These are phyloP conservation scores for Fusarium zealandicum DNA, from an alignment of 2,329 filamentous ascomycete genomes.

Conservation along the genomic window DNA sequence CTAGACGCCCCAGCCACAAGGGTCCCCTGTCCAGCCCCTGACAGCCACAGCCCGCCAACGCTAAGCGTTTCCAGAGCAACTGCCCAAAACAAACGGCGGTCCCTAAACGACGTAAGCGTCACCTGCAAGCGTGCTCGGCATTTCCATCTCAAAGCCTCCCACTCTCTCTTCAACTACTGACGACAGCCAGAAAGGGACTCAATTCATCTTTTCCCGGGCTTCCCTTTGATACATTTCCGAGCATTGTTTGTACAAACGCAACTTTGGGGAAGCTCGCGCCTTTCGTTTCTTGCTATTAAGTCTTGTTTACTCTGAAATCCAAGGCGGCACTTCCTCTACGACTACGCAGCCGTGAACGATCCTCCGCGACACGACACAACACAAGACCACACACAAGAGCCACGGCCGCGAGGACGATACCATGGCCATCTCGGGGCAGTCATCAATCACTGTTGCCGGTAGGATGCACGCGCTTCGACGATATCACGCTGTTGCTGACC, in stretches of 20 bases:
- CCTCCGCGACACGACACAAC: constrained; percentile 1
- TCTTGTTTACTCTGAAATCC: constrained; percentile 33
- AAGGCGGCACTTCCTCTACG: not conserved
- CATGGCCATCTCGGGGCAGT: constrained; percentile 47
- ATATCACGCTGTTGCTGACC: constrained; percentile 39
- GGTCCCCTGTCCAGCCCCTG: constrained; percentile 27
- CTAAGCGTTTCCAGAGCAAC: constrained; percentile 38
- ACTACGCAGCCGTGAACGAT: not conserved
- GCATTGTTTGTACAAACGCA: constrained; percentile 35
- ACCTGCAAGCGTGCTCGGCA: constrained; percentile 31
- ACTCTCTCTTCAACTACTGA: constrained; percentile 25
- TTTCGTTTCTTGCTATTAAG: constrained; percentile 22
- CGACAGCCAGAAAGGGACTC: constrained; percentile 20
- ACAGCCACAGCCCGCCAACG: constrained; percentile 17
- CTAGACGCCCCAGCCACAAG: constrained; percentile 2
- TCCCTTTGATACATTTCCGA: constrained; percentile 18
- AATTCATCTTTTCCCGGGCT: constrained; percentile 42
- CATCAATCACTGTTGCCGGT: constrained; percentile 68
- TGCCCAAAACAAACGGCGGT: constrained; percentile 28
- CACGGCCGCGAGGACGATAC: constrained; percentile 2
- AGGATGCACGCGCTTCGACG: constrained; percentile 29
- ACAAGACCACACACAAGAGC: not conserved
- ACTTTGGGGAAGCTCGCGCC: constrained; percentile 21
- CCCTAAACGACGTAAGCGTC: constrained; percentile 41
- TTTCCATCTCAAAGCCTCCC: constrained; percentile 11